These are phyloP conservation scores for Pythium apleroticum DNA, from an alignment of 352 stramenopile genomes.

Conservation along the genomic window DNA sequence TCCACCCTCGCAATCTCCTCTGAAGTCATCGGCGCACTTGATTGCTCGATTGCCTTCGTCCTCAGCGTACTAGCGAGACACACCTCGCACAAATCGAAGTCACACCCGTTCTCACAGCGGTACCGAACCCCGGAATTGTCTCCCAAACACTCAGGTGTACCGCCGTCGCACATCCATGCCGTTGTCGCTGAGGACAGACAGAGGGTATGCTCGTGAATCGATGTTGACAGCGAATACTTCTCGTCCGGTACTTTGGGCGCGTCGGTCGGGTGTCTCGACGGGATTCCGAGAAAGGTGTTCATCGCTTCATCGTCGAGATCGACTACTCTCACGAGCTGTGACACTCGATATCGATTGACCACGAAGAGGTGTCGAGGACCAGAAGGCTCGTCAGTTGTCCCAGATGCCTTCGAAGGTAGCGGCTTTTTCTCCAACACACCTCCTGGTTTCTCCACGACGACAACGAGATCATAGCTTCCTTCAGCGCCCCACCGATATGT, in stretches of 20 bases:
- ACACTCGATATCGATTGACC: slow-evolving; percentile 56
- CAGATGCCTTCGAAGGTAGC: slow-evolving; percentile 31
- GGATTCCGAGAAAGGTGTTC: slow-evolving; percentile 53
- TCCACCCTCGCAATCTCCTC: neutral
- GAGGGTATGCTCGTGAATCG: slow-evolving; percentile 58
- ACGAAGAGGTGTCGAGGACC: slow-evolving; percentile 61
- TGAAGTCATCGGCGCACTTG: neutral
- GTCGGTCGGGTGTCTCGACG: slow-evolving; percentile 22
- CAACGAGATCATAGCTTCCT: slow-evolving; percentile 71
- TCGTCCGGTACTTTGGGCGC: slow-evolving; percentile 11
- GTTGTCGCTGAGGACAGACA: slow-evolving; percentile 47
- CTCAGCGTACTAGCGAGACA: slow-evolving; percentile 50
- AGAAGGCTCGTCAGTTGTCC: slow-evolving; percentile 21
- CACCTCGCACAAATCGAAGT: slow-evolving; percentile 74
- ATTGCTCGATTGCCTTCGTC: slow-evolving; percentile 19
- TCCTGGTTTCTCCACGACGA: slow-evolving; percentile 60
- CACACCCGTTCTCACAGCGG: slow-evolving; percentile 62
- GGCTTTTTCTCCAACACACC: slow-evolving; percentile 47
- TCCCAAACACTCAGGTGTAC: slow-evolving; percentile 49
- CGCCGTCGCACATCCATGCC: slow-evolving; percentile 77
- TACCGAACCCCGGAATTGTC: slow-evolving; percentile 58
- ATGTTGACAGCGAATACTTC: slow-evolving; percentile 33
- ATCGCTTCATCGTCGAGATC: slow-evolving; percentile 55
- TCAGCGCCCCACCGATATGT: slow-evolving; percentile 82
- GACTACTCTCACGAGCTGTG: slow-evolving; percentile 44